Evolutionary conservation across 2,329 filamentous ascomycete genomes (phyloP), one percentile per base, ranked within the genome.

Genomic region (Knufia petricola): DNA sequence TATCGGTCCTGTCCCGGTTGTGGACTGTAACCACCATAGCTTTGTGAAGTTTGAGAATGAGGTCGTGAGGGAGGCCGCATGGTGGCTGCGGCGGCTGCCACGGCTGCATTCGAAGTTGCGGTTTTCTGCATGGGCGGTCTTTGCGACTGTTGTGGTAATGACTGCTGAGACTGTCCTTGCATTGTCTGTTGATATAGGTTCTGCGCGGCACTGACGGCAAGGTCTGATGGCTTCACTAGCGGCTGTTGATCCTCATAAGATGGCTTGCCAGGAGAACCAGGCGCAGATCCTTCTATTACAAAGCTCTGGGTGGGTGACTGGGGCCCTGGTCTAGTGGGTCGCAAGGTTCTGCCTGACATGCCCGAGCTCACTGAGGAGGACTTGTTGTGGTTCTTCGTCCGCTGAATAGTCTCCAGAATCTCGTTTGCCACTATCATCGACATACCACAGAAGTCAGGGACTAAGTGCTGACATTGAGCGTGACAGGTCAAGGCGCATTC

Each of bases 391-490:
- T 81, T 79, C 69, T 89, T 94, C 51, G 85, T 82, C 43, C 81
- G 81, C 61, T 87, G 80, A 58, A 95, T 85, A 43, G 89, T 87
- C 55, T 88, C 84, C 48, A 96, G 68, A 56, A 98, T 95, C 62
- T 94, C 82, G 65, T 95, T 96, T 37, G 92, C 92, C 31, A 87
- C 85, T 50, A 92, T 85, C 92, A 96, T 96, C 23, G 88, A 94
- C 88, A 98, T 98, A 59, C 92, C 92, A 65, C 92, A 98, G 69
- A 98, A 98, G 66, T 98, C 92, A 17, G 92, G 92, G 26, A 98
- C 90, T 58, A 98, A 79, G 67, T 98, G 92, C 17, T 88, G 86
- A 67, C 92, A 98, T 50, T 85, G 78, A 17, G 87, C 83, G 67
- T 98, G 92, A 54, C 86, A 90, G 20, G 90, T 95, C 52, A 95